A percentile compares a stretch with the other conserved stretches of the same genome.
phyloP scores from a whole-genome alignment of 768 basidiomycete genomes.

The Pleurotus platypus region DNA sequence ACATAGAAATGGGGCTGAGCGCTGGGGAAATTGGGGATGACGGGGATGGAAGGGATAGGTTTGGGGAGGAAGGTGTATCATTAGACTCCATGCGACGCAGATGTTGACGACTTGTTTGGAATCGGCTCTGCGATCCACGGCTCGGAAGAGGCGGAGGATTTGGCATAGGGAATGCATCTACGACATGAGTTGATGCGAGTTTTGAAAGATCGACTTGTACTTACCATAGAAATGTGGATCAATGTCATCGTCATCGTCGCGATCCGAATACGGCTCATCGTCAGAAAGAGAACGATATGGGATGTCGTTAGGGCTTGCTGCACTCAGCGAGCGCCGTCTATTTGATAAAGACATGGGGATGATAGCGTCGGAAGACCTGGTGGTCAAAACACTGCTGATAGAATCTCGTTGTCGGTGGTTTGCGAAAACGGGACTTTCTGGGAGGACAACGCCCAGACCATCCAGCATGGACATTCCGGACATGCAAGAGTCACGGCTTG shows the following conservation, averaged over 20 bases:
- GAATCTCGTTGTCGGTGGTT: constrained; percentile 41
- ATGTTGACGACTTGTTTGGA: constrained; percentile 12
- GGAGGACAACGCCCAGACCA: constrained; percentile 2
- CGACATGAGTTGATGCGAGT: not conserved
- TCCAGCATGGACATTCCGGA: constrained; percentile 1
- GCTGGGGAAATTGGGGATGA: constrained; percentile 14
- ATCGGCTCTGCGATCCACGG: not conserved
- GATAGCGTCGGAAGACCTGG: constrained; percentile 55
- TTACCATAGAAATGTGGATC: constrained; percentile 31
- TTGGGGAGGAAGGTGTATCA: constrained; percentile 23
- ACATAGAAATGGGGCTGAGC: constrained; percentile 21
- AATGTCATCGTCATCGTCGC: constrained; percentile 28
- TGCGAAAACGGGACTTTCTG: constrained; percentile 1
- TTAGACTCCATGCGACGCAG: constrained; percentile 14
- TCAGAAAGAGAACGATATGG: constrained; percentile 35
- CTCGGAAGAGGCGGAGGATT: not conserved
- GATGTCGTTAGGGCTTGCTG: constrained; percentile 18
- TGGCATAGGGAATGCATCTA: constrained; percentile 29
- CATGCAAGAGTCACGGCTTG: constrained; percentile 19
- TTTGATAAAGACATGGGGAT: constrained; percentile 31
- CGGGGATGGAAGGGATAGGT: constrained; percentile 33
- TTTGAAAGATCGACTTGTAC: constrained; percentile 7
- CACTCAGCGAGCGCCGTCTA: constrained; percentile 6
- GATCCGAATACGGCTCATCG: constrained; percentile 35
- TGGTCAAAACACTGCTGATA: constrained; percentile 54